A percentile compares a stretch with the other conserved stretches of the same genome.
Conservation (phyloP, 2,329 filamentous ascomycete species). For the Colletotrichum magnum region DNA sequence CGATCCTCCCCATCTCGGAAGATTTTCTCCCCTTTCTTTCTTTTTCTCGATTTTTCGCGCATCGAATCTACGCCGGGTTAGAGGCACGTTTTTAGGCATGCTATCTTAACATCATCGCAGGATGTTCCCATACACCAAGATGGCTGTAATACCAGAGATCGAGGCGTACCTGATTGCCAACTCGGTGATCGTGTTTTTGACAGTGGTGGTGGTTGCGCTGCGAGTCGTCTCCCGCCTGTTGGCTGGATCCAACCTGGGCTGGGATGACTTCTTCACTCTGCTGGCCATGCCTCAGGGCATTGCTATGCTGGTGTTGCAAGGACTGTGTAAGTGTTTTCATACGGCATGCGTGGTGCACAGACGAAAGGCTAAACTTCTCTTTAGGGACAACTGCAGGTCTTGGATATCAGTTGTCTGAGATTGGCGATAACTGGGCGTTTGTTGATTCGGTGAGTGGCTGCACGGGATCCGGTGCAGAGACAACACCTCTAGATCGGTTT, state of each 20-base stretch:
- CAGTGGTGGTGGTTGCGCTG: conserved; percentile 44
- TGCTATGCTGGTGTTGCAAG: conserved; percentile 49
- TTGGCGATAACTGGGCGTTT: conserved; percentile 19
- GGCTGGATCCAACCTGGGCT: conserved; percentile 48
- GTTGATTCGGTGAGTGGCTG: conserved; percentile 5
- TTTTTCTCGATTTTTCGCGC: not conserved
- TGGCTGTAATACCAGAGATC: conserved; percentile 37
- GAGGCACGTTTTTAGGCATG: conserved; percentile 11
- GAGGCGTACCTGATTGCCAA: conserved; percentile 47
- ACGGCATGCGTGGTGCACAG: not conserved
- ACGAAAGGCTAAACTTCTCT: not conserved
- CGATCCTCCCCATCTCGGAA: conserved; percentile 7
- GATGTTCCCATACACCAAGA: conserved; percentile 10
- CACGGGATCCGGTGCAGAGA: not conserved
- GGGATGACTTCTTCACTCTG: conserved; percentile 56
- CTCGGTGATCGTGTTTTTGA: conserved; percentile 41
- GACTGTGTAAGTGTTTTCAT: conserved; percentile 46
- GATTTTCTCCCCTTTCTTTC: conserved; percentile 3
- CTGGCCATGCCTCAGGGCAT: conserved; percentile 50
- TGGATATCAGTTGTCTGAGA: conserved; percentile 42
- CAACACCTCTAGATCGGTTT: not conserved
- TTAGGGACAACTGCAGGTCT: conserved; percentile 44
- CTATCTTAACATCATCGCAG: conserved; percentile 4
- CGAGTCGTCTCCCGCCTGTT: conserved; percentile 47
- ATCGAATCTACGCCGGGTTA: not conserved